These are phyloP conservation scores for Globisporangium uncinulatum DNA, from an alignment of 352 stramenopile species.

Conservation along the genomic window DNA sequence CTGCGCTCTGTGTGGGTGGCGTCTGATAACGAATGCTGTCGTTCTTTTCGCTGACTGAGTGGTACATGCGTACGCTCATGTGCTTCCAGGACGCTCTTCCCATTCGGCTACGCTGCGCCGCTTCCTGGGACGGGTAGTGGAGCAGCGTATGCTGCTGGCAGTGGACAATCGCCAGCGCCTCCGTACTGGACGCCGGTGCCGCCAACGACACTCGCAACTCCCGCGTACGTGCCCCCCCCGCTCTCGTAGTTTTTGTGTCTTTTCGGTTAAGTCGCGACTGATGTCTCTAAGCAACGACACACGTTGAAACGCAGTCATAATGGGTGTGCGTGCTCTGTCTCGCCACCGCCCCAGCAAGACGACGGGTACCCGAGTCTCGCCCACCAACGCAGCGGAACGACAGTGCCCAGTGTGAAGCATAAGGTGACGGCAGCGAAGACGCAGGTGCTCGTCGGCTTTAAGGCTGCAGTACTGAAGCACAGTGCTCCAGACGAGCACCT, in stretches of 20 bases:
- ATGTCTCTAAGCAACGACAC: neutral
- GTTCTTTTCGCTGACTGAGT: neutral
- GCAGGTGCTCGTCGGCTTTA: slow-evolving; percentile 30
- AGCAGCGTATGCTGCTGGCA: neutral
- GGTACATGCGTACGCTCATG: neutral
- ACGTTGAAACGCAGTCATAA: neutral
- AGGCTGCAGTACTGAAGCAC: slow-evolving; percentile 51
- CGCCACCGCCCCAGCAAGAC: neutral
- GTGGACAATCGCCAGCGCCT: neutral
- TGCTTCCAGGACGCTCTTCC: neutral
- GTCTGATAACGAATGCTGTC: neutral
- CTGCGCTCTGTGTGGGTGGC: too few species aligned
- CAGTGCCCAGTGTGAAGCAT: slow-evolving; percentile 4
- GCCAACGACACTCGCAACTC: slow-evolving; percentile 2
- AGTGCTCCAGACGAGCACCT: slow-evolving; percentile 1
- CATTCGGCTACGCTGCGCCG: neutral
- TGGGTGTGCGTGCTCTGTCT: neutral
- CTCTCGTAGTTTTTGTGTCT: neutral
- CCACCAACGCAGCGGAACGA: neutral
- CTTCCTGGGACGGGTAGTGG: neutral
- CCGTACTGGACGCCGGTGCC: slow-evolving; percentile 6
- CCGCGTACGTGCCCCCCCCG: neutral
- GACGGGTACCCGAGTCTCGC: neutral
- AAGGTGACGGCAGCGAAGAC: too few species aligned
- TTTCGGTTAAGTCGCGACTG: neutral